phyloP scores from a whole-genome alignment of 225 moss, liverwort and hornwort genomes.

The Asterella californica region DNA sequence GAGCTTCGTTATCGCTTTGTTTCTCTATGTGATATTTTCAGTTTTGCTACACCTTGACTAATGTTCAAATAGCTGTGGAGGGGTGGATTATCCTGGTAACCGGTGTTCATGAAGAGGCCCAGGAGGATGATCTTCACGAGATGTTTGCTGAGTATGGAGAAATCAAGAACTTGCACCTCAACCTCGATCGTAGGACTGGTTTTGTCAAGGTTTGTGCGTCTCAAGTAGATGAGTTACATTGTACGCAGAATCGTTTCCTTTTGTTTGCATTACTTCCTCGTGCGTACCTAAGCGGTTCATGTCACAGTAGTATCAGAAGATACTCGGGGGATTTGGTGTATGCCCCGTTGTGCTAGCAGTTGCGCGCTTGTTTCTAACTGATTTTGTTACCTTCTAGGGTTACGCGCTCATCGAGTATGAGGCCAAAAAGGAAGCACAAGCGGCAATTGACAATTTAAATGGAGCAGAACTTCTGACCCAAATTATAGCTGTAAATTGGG shows the following conservation, averaged over 20 bases:
- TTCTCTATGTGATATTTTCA: neutral
- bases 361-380: neutral
- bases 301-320: neutral
- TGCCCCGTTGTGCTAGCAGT: neutral
- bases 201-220: slow-evolving; percentile 48
- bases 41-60: slow-evolving; percentile 34
- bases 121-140: slow-evolving; percentile 93
- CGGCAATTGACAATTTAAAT: slow-evolving; percentile 71
- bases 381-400: slow-evolving; percentile 30
- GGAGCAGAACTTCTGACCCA: slow-evolving; percentile 79
- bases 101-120: slow-evolving; percentile 97
- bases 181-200: slow-evolving; percentile 63
- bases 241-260: neutral
- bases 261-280: neutral
- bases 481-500: slow-evolving; percentile 84
- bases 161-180: slow-evolving; percentile 65
- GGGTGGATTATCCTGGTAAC: slow-evolving; percentile 97
- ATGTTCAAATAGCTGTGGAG: slow-evolving; percentile 65
- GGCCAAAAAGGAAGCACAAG: slow-evolving; percentile 59
- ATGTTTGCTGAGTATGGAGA: slow-evolving; percentile 89
- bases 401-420: slow-evolving; percentile 67
- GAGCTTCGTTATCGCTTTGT: too few relatives aligned
- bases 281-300: neutral
- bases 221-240: neutral
- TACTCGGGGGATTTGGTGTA: neutral